Conservation (phyloP, 148 eudicot genomes). For the Rhododendron griersonianum region DNA sequence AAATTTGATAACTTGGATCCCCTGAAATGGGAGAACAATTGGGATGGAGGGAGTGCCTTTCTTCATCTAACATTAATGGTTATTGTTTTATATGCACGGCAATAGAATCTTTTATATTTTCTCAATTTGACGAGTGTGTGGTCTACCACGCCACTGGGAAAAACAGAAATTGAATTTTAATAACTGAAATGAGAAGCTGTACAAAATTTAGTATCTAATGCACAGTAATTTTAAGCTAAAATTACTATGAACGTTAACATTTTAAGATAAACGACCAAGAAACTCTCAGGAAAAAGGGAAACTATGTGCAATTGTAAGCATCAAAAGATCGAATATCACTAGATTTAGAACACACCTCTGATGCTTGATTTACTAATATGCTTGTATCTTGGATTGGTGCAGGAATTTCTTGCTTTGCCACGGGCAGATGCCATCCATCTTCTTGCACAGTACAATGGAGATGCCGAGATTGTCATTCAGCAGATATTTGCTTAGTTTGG, state of each 20-base stretch:
- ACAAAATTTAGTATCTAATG: neutral
- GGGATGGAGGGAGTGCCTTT: neutral
- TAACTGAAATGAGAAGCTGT: neutral
- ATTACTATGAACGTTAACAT: neutral
- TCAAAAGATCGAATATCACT: neutral
- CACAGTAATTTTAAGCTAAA: neutral
- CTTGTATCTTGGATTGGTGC: constrained; percentile 17
- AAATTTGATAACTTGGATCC: neutral
- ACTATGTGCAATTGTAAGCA: neutral
- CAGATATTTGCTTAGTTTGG: constrained; percentile 58
- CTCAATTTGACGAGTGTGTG: neutral
- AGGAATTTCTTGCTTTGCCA: constrained; percentile 92
- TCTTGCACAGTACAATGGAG: constrained; percentile 74
- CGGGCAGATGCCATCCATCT: constrained; percentile 93
- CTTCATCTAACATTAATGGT: neutral
- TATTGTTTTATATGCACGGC: neutral
- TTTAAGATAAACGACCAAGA: neutral
- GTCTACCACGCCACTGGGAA: neutral
- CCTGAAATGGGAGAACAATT: neutral
- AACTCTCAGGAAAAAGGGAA: neutral
- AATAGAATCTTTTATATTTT: neutral
- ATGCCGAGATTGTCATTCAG: constrained; percentile 87
- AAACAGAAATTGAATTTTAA: neutral
- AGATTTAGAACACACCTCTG: neutral
- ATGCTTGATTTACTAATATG: neutral